Evolutionary conservation across 2,329 filamentous ascomycete genomes (phyloP).

Genomic region (Setomelanomma holmii): DNA sequence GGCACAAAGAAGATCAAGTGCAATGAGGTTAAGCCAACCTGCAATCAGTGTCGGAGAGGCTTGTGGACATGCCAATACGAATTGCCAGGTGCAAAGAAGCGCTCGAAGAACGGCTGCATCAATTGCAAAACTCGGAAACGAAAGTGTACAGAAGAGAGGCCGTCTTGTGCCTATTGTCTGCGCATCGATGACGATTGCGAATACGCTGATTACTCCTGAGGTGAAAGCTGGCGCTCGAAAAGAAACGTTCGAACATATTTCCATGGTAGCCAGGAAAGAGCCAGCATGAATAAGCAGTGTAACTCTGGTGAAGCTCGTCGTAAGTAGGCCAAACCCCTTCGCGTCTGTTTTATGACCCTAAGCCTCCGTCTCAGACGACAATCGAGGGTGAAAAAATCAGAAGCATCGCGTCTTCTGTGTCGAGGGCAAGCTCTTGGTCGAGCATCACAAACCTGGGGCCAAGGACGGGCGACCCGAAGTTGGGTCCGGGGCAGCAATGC

Average conservation of each 20-base stretch:
- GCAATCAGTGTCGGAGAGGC: constrained; percentile 38
- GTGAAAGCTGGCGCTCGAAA: background rate
- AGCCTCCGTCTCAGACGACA: too few relatives aligned
- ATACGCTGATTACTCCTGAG: constrained; percentile 30
- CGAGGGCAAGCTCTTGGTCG: too few relatives aligned
- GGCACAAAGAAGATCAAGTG: constrained; percentile 38
- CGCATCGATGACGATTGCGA: constrained; percentile 37
- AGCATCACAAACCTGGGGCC: too few relatives aligned
- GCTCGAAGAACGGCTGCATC: constrained; percentile 39
- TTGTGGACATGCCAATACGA: constrained; percentile 42
- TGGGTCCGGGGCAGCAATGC: background rate
- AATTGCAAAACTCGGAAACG: constrained; percentile 39
- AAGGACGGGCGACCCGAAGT: background rate
- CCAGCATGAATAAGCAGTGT: too few relatives aligned
- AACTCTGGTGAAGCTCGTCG: too few relatives aligned
- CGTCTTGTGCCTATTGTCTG: constrained; percentile 37
- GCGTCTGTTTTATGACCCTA: too few relatives aligned
- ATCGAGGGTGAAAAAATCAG: too few relatives aligned
- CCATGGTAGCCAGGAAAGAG: too few relatives aligned
- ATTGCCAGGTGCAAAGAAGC: constrained; percentile 21
- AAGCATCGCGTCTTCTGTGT: too few relatives aligned
- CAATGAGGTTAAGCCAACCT: constrained; percentile 36
- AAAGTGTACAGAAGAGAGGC: constrained; percentile 42
- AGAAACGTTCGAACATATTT: too few relatives aligned
- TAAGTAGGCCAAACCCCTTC: too few relatives aligned